Percentiles rank a stretch among this genome's conserved stretches.
These are phyloP conservation scores for Elongisporangium undulatum DNA, from an alignment of 352 stramenopile genomes.

Conservation along the genomic window DNA sequence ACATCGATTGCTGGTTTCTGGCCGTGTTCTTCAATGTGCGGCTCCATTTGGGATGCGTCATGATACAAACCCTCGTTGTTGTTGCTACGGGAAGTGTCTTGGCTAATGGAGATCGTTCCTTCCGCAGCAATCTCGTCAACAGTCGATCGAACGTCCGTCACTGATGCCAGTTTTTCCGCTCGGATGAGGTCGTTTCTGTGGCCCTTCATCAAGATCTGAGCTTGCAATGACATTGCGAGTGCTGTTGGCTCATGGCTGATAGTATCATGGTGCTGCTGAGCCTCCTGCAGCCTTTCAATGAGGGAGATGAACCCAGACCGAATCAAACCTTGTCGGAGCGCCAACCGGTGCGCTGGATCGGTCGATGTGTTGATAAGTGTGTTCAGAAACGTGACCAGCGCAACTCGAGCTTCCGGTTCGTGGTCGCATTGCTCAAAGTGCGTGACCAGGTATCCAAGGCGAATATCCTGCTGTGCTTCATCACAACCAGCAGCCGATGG, in stretches of 20 bases:
- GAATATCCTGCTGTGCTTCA: not conserved
- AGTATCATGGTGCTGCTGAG: too few relatives aligned
- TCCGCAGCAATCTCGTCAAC: not conserved
- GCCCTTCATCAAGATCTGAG: not conserved
- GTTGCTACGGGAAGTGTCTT: not conserved
- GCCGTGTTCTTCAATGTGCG: not conserved
- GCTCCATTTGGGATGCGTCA: not conserved
- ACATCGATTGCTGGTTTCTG: not conserved
- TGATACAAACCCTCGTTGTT: not conserved
- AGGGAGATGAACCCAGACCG: slow-evolving; percentile 21
- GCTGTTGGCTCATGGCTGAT: not conserved
- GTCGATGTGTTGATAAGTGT: slow-evolving; percentile 27
- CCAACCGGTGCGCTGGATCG: slow-evolving; percentile 15
- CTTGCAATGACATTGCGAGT: not conserved
- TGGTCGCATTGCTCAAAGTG: not conserved
- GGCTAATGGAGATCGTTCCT: not conserved
- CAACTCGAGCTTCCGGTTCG: slow-evolving; percentile 9
- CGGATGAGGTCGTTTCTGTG: not conserved
- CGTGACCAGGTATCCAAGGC: not conserved
- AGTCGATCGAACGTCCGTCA: not conserved
- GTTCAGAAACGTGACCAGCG: slow-evolving; percentile 46
- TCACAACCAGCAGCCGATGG: slow-evolving; percentile 1
- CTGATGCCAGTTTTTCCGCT: not conserved
- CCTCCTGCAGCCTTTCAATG: slow-evolving; percentile 11
- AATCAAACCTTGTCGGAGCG: slow-evolving; percentile 42